Evolutionary conservation across 176 grass and related monocot species (phyloP).

Genomic region (Carex littledalei): DNA sequence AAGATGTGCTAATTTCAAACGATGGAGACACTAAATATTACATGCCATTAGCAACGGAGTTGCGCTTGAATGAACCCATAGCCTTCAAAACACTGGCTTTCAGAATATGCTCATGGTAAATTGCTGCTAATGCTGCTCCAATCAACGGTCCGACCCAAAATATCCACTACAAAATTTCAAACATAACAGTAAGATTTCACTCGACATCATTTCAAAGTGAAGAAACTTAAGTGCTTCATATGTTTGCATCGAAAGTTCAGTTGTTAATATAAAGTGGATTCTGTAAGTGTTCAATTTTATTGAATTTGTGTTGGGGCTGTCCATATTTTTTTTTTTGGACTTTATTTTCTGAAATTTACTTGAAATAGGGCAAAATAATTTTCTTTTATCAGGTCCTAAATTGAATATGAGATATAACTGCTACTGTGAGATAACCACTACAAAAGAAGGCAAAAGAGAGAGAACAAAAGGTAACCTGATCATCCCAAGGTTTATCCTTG

Average conservation of each 20-base stretch:
- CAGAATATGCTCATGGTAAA: constrained; percentile 36
- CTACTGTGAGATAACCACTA: not conserved
- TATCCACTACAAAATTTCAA: constrained; percentile 34
- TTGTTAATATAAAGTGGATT: not conserved
- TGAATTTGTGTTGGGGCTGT: not conserved
- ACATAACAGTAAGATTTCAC: not conserved
- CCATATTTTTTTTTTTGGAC: not conserved
- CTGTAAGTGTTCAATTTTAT: not conserved
- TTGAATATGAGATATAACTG: not conserved
- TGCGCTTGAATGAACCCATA: constrained; percentile 20
- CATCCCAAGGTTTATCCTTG: constrained; percentile 35
- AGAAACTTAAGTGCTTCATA: not conserved
- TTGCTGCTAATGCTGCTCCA: constrained; percentile 29
- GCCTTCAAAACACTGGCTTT: constrained; percentile 26
- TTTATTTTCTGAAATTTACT: not conserved
- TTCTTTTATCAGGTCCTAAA: not conserved
- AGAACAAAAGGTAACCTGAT: constrained; percentile 18
- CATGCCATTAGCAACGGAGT: not conserved
- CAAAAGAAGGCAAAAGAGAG: not conserved
- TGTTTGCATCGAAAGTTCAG: not conserved
- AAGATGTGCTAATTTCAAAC: not conserved
- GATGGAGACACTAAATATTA: not conserved
- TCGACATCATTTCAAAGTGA: not conserved
- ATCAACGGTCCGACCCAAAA: constrained; percentile 35
- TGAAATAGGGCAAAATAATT: not conserved